These are phyloP conservation scores for Flaveria sonorensis DNA, from an alignment of 129 eudicot species.

Conservation along the genomic window DNA sequence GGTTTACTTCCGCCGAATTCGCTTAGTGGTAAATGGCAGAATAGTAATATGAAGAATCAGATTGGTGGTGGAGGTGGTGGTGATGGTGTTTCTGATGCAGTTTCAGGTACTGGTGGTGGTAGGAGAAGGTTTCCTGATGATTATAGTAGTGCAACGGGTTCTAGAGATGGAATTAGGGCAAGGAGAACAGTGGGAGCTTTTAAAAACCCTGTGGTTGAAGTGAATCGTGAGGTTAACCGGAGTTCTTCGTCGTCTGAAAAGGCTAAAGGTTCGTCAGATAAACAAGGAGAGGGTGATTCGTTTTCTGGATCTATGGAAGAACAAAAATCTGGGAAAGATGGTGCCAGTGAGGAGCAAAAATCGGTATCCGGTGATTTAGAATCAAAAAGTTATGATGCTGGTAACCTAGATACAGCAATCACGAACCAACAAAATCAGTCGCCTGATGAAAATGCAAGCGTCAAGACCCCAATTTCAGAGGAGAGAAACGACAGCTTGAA, in stretches of 20 bases:
- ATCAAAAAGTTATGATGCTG: slow-evolving; percentile 24
- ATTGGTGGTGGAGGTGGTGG: slow-evolving; percentile 47
- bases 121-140: slow-evolving; percentile 55
- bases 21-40: slow-evolving; percentile 60
- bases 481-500: slow-evolving; percentile 34
- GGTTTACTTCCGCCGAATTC: slow-evolving; percentile 69
- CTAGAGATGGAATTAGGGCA: slow-evolving; percentile 46
- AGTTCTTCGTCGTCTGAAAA: slow-evolving; percentile 58
- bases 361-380: slow-evolving; percentile 45
- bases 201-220: slow-evolving; percentile 52
- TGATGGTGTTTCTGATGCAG: slow-evolving; percentile 44
- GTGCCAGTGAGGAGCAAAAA: slow-evolving; percentile 40
- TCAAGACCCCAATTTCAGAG: slow-evolving; percentile 31
- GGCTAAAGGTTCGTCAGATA: slow-evolving; percentile 36
- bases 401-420: slow-evolving; percentile 34
- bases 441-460: slow-evolving; percentile 27
- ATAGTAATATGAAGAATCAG: slow-evolving; percentile 54
- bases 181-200: slow-evolving; percentile 56
- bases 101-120: slow-evolving; percentile 45
- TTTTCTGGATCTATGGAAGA: slow-evolving; percentile 44
- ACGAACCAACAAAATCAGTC: slow-evolving; percentile 35
- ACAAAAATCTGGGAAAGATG: slow-evolving; percentile 45
- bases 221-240: slow-evolving; percentile 45
- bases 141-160: slow-evolving; percentile 30
- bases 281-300: slow-evolving; percentile 49